Conservation (phyloP, 108 stramenopile genomes). For the Aureococcus anophagefferens region DNA sequence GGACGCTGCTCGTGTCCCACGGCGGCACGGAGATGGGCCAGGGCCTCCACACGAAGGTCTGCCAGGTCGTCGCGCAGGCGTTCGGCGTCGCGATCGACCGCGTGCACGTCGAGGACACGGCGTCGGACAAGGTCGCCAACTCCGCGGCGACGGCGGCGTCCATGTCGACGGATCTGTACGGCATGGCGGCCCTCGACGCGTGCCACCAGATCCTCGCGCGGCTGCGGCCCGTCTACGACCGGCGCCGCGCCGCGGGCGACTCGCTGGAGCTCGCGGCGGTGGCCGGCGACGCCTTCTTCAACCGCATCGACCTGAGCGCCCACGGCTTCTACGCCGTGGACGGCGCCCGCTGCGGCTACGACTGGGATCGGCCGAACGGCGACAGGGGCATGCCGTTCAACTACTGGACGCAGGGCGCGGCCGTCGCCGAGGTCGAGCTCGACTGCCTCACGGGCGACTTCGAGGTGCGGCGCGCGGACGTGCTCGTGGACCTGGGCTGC, state of each 20-base stretch:
- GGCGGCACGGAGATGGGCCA: conserved; percentile 97
- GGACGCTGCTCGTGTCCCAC: conserved; percentile 78
- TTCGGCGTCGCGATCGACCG: conserved; percentile 69
- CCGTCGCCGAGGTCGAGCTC: conserved; percentile 75
- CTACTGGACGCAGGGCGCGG: conserved; percentile 86
- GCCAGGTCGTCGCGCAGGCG: conserved; percentile 81
- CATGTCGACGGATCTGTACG: conserved; percentile 82
- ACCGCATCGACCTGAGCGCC: conserved; percentile 72
- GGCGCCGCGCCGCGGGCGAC: no score
- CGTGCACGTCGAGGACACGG: conserved; percentile 82
- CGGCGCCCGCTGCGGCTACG: conserved; percentile 65
- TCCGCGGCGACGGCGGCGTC: conserved; percentile 77
- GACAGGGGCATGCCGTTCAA: conserved; percentile 85
- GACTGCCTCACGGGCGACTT: conserved; percentile 81
- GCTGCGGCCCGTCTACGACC: conserved; percentile 37
- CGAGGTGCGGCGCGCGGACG: conserved; percentile 62
- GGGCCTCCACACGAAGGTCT: conserved; percentile 86
- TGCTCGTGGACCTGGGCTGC: conserved; percentile 65
- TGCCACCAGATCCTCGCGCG: conserved; percentile 72
- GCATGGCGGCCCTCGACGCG: conserved; percentile 89
- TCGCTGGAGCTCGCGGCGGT: conserved; percentile 45
- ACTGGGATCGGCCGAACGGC: conserved; percentile 69
- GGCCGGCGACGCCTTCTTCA: conserved; percentile 69
- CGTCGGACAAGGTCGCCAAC: conserved; percentile 81
- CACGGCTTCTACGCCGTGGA: conserved; percentile 81